Conservation (phyloP, 805 yeast genomes). For the Blastobotrys mokoenaii region DNA sequence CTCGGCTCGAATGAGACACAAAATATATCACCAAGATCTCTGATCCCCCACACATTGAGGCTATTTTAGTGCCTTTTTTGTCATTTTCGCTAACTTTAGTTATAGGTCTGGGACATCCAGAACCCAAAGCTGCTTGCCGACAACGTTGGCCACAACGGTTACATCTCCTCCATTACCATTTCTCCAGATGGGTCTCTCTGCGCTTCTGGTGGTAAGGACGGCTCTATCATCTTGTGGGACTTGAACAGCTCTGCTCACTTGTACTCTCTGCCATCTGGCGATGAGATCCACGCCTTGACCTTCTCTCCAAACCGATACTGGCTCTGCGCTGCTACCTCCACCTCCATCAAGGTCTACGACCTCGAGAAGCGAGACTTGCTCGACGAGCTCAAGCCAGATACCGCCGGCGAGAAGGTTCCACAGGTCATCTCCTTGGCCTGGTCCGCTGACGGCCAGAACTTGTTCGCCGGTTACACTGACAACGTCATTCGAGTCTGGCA, state of each 20-base stretch:
- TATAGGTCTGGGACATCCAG: constrained; percentile 88
- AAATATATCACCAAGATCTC: constrained; percentile 94
- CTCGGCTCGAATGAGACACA: constrained; percentile 85
- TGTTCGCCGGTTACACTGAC: constrained; percentile 99
- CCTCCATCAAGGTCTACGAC: constrained; percentile 97
- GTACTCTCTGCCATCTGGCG: constrained; percentile 91
- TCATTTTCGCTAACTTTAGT: too few species aligned
- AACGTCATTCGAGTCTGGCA: constrained; percentile 99
- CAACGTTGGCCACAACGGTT: constrained; percentile 98
- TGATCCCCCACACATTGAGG: constrained; percentile 53
- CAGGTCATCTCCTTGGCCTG: constrained; percentile 97
- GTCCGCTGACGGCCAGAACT: constrained; percentile 99
- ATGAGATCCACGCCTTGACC: constrained; percentile 96
- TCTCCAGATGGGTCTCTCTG: constrained; percentile 99
- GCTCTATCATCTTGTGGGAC: constrained; percentile 98
- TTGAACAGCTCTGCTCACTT: constrained; percentile 74
- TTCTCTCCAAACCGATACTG: constrained; percentile 99
- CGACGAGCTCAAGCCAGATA: constrained; percentile 97
- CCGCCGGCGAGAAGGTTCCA: constrained; percentile 82
- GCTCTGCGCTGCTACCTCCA: constrained; percentile 98
- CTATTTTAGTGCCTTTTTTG: not conserved
- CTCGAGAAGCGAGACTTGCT: constrained; percentile 88
- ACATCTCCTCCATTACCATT: constrained; percentile 92
- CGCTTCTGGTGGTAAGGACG: constrained; percentile 99
- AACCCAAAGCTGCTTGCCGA: constrained; percentile 85